These are phyloP conservation scores for Tuber indicum DNA, from an alignment of 495 filamentous ascomycete species.

Conservation along the genomic window DNA sequence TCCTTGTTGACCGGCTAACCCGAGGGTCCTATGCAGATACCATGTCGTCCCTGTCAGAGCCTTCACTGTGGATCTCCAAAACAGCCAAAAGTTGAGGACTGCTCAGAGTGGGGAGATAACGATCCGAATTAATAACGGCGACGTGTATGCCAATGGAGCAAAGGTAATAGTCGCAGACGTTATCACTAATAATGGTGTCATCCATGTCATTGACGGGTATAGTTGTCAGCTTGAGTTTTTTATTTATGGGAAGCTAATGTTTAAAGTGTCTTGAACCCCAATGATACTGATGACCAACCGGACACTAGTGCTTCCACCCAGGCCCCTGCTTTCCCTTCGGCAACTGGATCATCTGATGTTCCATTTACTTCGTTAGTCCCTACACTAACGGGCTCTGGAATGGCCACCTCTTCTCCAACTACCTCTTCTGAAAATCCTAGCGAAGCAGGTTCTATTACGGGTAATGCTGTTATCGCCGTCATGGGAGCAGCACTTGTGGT, in stretches of 20 bases:
- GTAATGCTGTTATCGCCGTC: conserved; percentile 40
- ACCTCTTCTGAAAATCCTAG: conserved; percentile 36
- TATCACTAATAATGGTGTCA: conserved; percentile 59
- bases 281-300: conserved; percentile 48
- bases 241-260: conserved; percentile 5
- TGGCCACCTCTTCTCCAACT: conserved; percentile 36
- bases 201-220: conserved; percentile 59
- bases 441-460: conserved; percentile 34
- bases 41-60: conserved; percentile 54
- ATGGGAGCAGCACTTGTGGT: conserved; percentile 45
- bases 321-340: conserved; percentile 51
- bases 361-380: conserved; percentile 48
- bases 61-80: conserved; percentile 49
- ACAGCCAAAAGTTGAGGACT: conserved; percentile 48
- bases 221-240: conserved; percentile 13
- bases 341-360: conserved; percentile 44
- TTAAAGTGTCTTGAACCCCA: conserved; percentile 56
- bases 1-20: not conserved
- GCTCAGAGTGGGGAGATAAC: conserved; percentile 49
- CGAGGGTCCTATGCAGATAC: conserved; percentile 42
- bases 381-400: conserved; percentile 40
- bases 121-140: conserved; percentile 49
- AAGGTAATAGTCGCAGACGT: conserved; percentile 55
- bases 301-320: conserved; percentile 47
- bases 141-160: conserved; percentile 48